Evolutionary conservation across 106 monocot species (phyloP).

Genomic region (Dendrobium catenatum): DNA sequence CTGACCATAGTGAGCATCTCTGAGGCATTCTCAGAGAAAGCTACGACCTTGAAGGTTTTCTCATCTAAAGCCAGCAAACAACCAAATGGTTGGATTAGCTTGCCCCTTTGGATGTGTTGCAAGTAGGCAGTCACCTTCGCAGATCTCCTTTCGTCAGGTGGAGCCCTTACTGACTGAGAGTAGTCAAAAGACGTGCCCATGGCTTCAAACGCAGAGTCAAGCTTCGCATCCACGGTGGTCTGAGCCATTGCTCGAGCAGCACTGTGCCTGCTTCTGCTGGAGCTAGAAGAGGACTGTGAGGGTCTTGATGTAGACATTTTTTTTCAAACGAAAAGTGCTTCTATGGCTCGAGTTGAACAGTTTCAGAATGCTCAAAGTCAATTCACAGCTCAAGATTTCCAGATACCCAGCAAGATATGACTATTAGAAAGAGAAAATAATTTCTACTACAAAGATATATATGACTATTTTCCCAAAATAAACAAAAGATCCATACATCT

Average conservation of each 20-base stretch:
- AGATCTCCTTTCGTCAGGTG: background rate
- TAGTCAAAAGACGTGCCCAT: conserved; percentile 66
- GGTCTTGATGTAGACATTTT: conserved; percentile 49
- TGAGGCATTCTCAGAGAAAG: conserved; percentile 78
- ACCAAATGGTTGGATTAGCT: conserved; percentile 84
- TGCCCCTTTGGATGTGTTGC: conserved; percentile 79
- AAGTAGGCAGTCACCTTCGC: conserved; percentile 71
- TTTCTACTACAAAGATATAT: too few relatives aligned
- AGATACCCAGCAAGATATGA: too few relatives aligned
- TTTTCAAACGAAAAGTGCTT: too few relatives aligned
- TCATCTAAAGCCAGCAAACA: conserved; percentile 80
- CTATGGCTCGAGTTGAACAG: too few relatives aligned
- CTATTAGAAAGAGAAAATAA: too few relatives aligned
- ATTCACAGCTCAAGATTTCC: too few relatives aligned
- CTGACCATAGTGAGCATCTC: conserved; percentile 90
- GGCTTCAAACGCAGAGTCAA: conserved; percentile 65
- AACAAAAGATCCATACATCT: too few relatives aligned
- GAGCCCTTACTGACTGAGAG: conserved; percentile 40
- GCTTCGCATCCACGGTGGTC: conserved; percentile 76
- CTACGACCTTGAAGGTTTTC: conserved; percentile 60
- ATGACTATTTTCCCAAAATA: too few relatives aligned
- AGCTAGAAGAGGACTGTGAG: conserved; percentile 36
- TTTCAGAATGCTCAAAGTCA: too few relatives aligned
- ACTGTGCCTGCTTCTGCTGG: conserved; percentile 51
- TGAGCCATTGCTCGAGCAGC: conserved; percentile 69